These are phyloP conservation scores for Escallonia rubra DNA, from an alignment of 129 eudicot species.

Conservation along the genomic window DNA sequence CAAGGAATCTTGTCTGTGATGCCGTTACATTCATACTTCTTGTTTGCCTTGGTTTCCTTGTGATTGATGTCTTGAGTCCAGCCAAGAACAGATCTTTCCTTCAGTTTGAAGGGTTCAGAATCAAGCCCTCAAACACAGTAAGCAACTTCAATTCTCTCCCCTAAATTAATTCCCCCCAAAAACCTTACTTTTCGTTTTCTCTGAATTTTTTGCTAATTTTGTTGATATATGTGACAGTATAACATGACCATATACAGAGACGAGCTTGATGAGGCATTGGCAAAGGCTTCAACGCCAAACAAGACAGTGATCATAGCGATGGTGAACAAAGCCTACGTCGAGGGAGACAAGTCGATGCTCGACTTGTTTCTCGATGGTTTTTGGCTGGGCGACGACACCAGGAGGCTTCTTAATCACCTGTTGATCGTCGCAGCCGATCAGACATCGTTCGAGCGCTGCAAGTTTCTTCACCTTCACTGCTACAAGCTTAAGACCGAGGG, in stretches of 20 bases:
- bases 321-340: conserved; percentile 68
- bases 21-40: too few relatives aligned
- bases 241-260: conserved; percentile 25
- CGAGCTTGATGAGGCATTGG: conserved; percentile 43
- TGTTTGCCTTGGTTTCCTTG: too few relatives aligned
- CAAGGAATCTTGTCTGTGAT: too few relatives aligned
- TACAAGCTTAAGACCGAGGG: conserved; percentile 43
- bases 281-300: conserved; percentile 52
- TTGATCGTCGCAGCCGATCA: conserved; percentile 65
- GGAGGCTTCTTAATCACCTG: conserved; percentile 41
- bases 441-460: conserved; percentile 53
- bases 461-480: conserved; percentile 53
- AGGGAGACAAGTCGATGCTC: conserved; percentile 46
- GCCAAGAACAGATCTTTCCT: too few relatives aligned
- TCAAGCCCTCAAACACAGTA: too few relatives aligned
- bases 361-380: conserved; percentile 82
- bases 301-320: conserved; percentile 60
- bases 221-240: conserved; percentile 1
- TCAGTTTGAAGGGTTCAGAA: too few relatives aligned
- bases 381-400: conserved; percentile 68
- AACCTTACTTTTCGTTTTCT: too few relatives aligned
- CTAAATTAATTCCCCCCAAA: too few relatives aligned
- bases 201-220: too few relatives aligned
- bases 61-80: too few relatives aligned
- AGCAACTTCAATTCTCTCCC: too few relatives aligned